Conservation (phyloP, 2,329 filamentous ascomycete genomes). For the Dactylella cylindrospora region DNA sequence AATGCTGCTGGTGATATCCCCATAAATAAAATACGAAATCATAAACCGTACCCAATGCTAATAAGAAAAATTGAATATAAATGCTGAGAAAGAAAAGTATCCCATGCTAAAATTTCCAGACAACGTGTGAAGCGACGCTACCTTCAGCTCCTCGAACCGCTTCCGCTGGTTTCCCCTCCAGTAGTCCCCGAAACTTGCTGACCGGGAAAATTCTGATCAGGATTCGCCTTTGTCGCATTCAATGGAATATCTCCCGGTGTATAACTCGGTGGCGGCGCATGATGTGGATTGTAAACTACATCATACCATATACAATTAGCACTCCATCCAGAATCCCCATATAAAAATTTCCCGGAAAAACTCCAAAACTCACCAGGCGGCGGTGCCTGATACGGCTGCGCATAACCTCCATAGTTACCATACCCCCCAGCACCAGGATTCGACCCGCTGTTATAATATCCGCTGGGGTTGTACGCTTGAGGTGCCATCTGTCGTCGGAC, state of each 20-base stretch:
- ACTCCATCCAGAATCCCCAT: not conserved
- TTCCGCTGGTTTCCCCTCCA: constrained; percentile 30
- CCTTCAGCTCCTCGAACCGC: constrained; percentile 17
- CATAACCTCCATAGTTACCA: constrained; percentile 37
- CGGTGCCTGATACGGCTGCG: constrained; percentile 36
- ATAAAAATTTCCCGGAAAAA: not conserved
- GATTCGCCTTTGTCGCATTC: constrained; percentile 29
- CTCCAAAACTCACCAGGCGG: constrained; percentile 21
- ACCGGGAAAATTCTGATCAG: constrained; percentile 15
- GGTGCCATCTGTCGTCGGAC: constrained; percentile 32
- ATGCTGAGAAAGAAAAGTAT: too few relatives aligned
- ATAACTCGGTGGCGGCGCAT: constrained; percentile 32
- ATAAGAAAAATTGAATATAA: too few relatives aligned
- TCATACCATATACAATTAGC: not conserved
- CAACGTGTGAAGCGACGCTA: too few relatives aligned
- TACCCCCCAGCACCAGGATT: too few relatives aligned
- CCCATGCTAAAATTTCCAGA: too few relatives aligned
- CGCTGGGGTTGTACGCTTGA: constrained; percentile 22
- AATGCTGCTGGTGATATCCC: too few relatives aligned
- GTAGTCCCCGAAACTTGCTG: constrained; percentile 17
- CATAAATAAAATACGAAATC: too few relatives aligned
- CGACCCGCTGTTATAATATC: constrained; percentile 11
- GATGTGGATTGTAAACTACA: constrained; percentile 33
- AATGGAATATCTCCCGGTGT: constrained; percentile 29
- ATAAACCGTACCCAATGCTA: too few relatives aligned